Conservation (phyloP, 495 filamentous ascomycete species). For the Penicillium roqueforti region DNA sequence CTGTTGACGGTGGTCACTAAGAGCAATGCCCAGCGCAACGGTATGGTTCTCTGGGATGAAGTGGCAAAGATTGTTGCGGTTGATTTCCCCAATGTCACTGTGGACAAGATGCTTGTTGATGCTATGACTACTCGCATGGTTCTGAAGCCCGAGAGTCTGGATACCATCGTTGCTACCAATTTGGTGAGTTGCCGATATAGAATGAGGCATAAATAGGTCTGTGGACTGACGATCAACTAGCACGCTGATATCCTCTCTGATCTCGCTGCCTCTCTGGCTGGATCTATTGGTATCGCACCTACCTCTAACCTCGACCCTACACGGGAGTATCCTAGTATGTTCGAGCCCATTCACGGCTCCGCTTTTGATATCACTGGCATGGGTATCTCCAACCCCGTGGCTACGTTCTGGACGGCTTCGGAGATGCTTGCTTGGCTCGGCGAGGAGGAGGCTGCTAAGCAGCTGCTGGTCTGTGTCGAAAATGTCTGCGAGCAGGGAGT, state of each 20-base stretch:
- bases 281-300: constrained; percentile 56
- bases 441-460: constrained; percentile 49
- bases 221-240: constrained; percentile 14
- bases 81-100: constrained; percentile 51
- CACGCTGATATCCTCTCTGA: constrained; percentile 57
- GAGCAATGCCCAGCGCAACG: constrained; percentile 55
- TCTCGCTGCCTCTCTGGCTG: constrained; percentile 54
- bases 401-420: constrained; percentile 63
- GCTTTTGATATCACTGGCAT: constrained; percentile 70
- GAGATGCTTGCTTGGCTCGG: constrained; percentile 68
- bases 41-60: constrained; percentile 57
- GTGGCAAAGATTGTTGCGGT: constrained; percentile 41
- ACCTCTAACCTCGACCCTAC: constrained; percentile 63
- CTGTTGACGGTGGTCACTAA: constrained; percentile 56
- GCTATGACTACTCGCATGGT: constrained; percentile 58
- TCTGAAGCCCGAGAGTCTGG: constrained; percentile 48
- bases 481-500: constrained; percentile 55
- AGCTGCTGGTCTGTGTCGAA: constrained; percentile 56
- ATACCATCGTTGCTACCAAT: constrained; percentile 56
- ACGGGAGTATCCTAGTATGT: constrained; percentile 57
- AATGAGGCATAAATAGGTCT: background rate
- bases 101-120: constrained; percentile 58
- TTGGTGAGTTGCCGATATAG: constrained; percentile 27
- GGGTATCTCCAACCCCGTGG: constrained; percentile 68
- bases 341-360: constrained; percentile 65